Base-by-base conservation (phyloP, 2,329 filamentous ascomycete species). In the Colletotrichum sansevieriae region DNA sequence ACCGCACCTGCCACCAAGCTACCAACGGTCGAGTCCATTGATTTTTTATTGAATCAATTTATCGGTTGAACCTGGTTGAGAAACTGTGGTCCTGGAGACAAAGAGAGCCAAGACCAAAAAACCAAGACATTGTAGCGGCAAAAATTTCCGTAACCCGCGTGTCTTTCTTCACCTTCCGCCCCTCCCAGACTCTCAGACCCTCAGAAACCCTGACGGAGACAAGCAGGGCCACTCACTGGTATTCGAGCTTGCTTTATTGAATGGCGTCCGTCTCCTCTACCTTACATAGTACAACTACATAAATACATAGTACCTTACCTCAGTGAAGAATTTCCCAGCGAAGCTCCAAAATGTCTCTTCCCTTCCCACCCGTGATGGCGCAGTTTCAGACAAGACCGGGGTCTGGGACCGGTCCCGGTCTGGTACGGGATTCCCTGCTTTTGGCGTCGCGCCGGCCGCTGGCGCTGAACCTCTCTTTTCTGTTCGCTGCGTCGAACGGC, bases 341-440 rank as follows among this genome's bases (percentile, higher is more conserved):
- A 25, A 1, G 25, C 25, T 25, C 25, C 25, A 25, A 25, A 25
- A 25, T 25, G 12, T 13, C 29, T 56, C n/a, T 22, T 39, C 33
- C 55, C 58, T 29, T 61, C 65, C 47, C 65, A 55, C 51, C 55
- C 18, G 62, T 61, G 62, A 66, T 69, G 55, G 66, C 63, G 66
- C 66, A 61, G 66, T 69, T 69, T 69, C 66, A 69, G 37, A 52
- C 47, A 37, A 20, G 55, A 60, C 66, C 41, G 62, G 66, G 65
- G 60, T 58, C 12, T 29, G 60, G 52, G 60, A 58, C 25, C 25
- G 3, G 25, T 5, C 25, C 43, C 43, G 59, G 55, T 29, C 49
- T 65, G 44, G 60, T 37, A 58, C 39, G 46, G 60, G 60, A 25
- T 57, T 59, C 54, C 55, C 54, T 55, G 61, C 33, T n/a, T 54